A percentile compares a stretch with the other conserved stretches of the same genome.
Evolutionary conservation across 805 yeast species (phyloP).

Genomic region (Helenozyma rhizophorensis): DNA sequence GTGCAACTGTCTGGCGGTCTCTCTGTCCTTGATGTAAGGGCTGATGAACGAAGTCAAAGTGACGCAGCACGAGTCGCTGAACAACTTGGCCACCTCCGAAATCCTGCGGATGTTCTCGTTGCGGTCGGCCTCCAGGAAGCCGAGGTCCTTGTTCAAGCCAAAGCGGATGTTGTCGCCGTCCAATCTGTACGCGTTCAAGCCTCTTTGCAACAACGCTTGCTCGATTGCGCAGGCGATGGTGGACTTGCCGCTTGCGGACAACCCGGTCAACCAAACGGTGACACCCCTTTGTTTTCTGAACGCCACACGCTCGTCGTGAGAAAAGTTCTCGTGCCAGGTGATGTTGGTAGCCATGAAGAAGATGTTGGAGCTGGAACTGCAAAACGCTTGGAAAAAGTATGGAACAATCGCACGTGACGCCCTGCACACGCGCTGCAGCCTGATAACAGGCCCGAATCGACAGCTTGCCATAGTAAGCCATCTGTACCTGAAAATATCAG

Average conservation of each 20-base stretch:
- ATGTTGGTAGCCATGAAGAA: constrained; percentile 82
- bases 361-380: constrained; percentile 1
- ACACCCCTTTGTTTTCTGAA: constrained; percentile 79
- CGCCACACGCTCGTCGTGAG: constrained; percentile 72
- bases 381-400: constrained; percentile 5
- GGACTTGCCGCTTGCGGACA: constrained; percentile 92
- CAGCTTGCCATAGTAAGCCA: too few relatives aligned
- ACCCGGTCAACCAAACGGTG: constrained; percentile 93
- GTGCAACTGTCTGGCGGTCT: constrained; percentile 81
- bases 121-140: constrained; percentile 87
- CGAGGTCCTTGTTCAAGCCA: constrained; percentile 92
- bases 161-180: constrained; percentile 95
- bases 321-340: constrained; percentile 92
- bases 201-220: constrained; percentile 66
- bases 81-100: constrained; percentile 88
- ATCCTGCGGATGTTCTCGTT: constrained; percentile 94
- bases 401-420: constrained; percentile 19
- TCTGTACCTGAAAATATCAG: too few relatives aligned
- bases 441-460: too few relatives aligned
- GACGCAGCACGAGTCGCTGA: constrained; percentile 87
- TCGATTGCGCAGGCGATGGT: constrained; percentile 95
- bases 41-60: constrained; percentile 90
- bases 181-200: constrained; percentile 74
- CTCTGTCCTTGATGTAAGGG: constrained; percentile 84
- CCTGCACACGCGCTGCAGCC: constrained; percentile 1